phyloP scores from a whole-genome alignment of 2,329 filamentous ascomycete species.

The Fusarium redolens region DNA sequence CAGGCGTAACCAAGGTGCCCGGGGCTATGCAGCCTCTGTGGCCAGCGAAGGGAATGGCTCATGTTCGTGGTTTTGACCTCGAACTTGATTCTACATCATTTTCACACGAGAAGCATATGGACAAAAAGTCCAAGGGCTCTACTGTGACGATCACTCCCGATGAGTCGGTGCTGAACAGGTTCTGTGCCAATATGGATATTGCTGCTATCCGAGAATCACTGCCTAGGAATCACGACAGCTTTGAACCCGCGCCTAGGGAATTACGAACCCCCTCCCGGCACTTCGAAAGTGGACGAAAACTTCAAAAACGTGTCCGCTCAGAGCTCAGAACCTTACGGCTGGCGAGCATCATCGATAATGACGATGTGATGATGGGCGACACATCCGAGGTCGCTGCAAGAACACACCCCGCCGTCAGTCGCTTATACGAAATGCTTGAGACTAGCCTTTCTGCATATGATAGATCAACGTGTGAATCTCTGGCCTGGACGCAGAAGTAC shows the following conservation, averaged over 20 bases:
- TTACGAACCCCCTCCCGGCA: constrained; percentile 66
- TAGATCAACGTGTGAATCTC: constrained; percentile 76
- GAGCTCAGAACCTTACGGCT: constrained; percentile 55
- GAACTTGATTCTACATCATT: neutral
- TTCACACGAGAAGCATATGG: constrained; percentile 1
- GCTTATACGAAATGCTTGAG: constrained; percentile 70
- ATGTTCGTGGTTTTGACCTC: constrained; percentile 64
- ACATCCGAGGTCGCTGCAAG: constrained; percentile 38
- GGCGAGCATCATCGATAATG: constrained; percentile 7
- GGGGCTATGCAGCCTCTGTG: constrained; percentile 76
- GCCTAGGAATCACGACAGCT: constrained; percentile 51
- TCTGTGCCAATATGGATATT: constrained; percentile 46
- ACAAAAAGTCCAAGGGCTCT: constrained; percentile 64
- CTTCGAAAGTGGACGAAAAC: constrained; percentile 67
- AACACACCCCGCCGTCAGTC: constrained; percentile 68
- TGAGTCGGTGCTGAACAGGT: constrained; percentile 57
- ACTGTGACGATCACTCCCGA: constrained; percentile 52
- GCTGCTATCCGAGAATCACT: constrained; percentile 44
- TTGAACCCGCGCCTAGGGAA: constrained; percentile 58
- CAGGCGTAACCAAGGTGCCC: constrained; percentile 67
- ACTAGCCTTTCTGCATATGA: constrained; percentile 82
- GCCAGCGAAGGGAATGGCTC: constrained; percentile 73
- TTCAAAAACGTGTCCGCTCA: constrained; percentile 61
- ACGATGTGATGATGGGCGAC: constrained; percentile 52
- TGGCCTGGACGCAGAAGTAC: constrained; percentile 87